These are phyloP conservation scores for Sclerotinia borealis DNA, from an alignment of 2,329 filamentous ascomycete species.

Conservation along the genomic window DNA sequence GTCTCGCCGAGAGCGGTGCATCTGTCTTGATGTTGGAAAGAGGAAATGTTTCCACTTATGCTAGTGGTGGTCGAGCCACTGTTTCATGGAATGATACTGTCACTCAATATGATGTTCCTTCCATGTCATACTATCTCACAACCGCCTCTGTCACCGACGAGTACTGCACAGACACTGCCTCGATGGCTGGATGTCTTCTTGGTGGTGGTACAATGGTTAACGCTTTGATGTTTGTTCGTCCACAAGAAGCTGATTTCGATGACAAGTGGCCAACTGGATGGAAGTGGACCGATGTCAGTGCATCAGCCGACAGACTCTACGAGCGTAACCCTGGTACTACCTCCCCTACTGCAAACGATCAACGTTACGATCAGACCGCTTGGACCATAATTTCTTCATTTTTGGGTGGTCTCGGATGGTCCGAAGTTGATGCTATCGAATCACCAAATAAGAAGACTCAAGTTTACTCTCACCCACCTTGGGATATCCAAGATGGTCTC, in stretches of 20 bases:
- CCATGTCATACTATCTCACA: slow-evolving; percentile 10
- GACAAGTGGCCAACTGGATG: slow-evolving; percentile 61
- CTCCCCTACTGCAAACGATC: slow-evolving; percentile 56
- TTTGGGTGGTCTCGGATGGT: slow-evolving; percentile 47
- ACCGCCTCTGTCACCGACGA: slow-evolving; percentile 6
- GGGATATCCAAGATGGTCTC: slow-evolving; percentile 59
- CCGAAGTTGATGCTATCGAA: slow-evolving; percentile 35
- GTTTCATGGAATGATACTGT: slow-evolving; percentile 11
- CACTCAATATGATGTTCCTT: slow-evolving; percentile 10
- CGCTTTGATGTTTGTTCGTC: slow-evolving; percentile 59
- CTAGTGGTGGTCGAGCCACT: slow-evolving; percentile 4
- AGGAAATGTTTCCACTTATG: slow-evolving; percentile 11
- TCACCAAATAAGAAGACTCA: slow-evolving; percentile 57
- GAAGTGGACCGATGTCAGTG: slow-evolving; percentile 56
- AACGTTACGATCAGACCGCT: slow-evolving; percentile 58
- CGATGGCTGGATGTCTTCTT: slow-evolving; percentile 65
- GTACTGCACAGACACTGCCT: slow-evolving; percentile 42
- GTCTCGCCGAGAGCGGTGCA: slow-evolving; percentile 9
- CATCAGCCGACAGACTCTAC: slow-evolving; percentile 56
- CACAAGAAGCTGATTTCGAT: slow-evolving; percentile 60
- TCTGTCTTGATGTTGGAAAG: slow-evolving; percentile 13
- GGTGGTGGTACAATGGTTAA: slow-evolving; percentile 53
- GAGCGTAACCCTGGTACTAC: slow-evolving; percentile 62
- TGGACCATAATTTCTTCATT: slow-evolving; percentile 52
- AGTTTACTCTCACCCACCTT: slow-evolving; percentile 56